These are phyloP conservation scores for Eutrema yunnanense DNA, from an alignment of 345 rosid species.

Conservation along the genomic window DNA sequence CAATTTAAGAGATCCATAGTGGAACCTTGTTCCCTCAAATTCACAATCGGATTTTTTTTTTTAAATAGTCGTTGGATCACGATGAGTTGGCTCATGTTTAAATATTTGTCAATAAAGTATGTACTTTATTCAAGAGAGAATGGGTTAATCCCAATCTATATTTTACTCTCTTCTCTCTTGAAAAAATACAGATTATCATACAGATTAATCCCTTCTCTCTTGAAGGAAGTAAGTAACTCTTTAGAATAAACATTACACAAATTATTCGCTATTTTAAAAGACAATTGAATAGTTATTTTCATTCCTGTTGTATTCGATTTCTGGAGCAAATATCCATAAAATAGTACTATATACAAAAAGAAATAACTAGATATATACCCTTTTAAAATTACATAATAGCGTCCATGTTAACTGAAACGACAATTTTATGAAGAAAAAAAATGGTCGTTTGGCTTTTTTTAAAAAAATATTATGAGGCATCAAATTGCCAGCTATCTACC, in stretches of 20 bases:
- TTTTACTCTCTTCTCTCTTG: no score
- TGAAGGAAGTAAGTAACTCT: neutral
- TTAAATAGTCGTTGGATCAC: neutral
- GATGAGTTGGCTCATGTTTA: neutral
- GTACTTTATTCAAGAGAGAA: neutral
- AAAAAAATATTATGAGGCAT: slow-evolving; percentile 2
- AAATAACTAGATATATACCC: neutral
- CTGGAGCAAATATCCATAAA: neutral
- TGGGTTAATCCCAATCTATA: neutral
- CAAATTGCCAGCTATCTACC: slow-evolving; percentile 32
- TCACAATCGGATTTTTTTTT: no score
- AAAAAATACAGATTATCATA: no score
- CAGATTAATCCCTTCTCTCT: no score
- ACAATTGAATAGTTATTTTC: neutral
- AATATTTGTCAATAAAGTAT: neutral
- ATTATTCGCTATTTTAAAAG: neutral
- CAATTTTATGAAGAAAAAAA: slow-evolving; percentile 3
- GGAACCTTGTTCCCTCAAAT: neutral
- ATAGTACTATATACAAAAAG: no score
- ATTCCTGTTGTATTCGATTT: neutral
- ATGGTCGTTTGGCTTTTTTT: slow-evolving; percentile 11
- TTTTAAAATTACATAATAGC: neutral
- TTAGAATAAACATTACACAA: neutral
- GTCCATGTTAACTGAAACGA: slow-evolving; percentile 28
- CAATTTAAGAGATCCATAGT: neutral